phyloP scores from a whole-genome alignment of 179 eudicot species.

The Pouteria campechiana region DNA sequence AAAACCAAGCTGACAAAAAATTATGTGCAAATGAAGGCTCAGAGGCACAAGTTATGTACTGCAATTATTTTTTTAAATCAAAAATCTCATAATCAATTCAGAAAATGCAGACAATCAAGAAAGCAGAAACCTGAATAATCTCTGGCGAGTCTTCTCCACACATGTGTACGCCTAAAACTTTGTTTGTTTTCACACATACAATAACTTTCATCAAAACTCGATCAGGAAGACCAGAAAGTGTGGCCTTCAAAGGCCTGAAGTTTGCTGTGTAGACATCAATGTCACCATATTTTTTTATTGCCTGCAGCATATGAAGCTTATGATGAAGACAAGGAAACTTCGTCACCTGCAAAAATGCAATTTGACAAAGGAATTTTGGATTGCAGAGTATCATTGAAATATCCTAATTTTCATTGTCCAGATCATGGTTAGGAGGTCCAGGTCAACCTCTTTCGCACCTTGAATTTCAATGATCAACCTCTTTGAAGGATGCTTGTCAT shows the following conservation, averaged over 20 bases:
- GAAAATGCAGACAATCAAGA: neutral
- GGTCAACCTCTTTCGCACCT: no score
- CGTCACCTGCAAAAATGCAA: no score
- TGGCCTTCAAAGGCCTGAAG: constrained; percentile 91
- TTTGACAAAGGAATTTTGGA: no score
- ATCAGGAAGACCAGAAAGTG: constrained; percentile 92
- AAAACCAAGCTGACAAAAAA: no score
- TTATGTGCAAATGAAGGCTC: no score
- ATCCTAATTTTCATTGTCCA: neutral
- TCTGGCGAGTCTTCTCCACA: constrained; percentile 98
- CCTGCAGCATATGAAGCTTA: constrained; percentile 54
- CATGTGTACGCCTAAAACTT: constrained; percentile 82
- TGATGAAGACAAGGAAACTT: no score
- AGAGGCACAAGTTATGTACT: no score
- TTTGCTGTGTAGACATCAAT: constrained; percentile 75
- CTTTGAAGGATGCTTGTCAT: no score
- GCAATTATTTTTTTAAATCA: no score
- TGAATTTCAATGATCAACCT: no score
- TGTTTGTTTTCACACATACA: constrained; percentile 69
- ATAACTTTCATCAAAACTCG: constrained; percentile 87
- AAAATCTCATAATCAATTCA: neutral
- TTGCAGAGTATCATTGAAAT: no score
- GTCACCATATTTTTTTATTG: constrained; percentile 65
- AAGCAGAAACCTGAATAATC: constrained; percentile 64
- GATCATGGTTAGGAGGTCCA: no score